A percentile compares a stretch with the other conserved stretches of the same genome.
phyloP scores from a whole-genome alignment of 2,329 filamentous ascomycete species.

The Xylaria arbuscula region DNA sequence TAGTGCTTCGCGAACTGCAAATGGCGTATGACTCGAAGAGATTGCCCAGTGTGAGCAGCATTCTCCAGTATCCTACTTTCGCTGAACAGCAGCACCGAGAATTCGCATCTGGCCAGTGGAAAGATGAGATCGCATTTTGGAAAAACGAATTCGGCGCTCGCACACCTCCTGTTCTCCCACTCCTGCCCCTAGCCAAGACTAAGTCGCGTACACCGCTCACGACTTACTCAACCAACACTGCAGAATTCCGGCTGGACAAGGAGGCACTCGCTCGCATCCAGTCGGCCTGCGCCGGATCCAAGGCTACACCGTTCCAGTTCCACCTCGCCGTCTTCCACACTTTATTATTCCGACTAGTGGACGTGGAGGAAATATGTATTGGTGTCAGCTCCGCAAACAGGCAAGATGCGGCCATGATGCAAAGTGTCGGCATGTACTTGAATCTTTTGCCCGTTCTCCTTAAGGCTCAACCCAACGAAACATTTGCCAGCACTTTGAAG shows the following conservation, averaged over 20 bases:
- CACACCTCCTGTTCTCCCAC: conserved; percentile 5
- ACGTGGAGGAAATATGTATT: conserved; percentile 53
- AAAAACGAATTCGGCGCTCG: not conserved
- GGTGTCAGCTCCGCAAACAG: conserved; percentile 57
- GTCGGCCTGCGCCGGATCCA: conserved; percentile 34
- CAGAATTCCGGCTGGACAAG: conserved; percentile 8
- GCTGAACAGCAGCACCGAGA: conserved; percentile 6
- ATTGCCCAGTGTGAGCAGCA: not conserved
- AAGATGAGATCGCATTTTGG: conserved; percentile 13
- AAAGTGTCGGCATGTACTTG: conserved; percentile 59
- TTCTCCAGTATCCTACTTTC: conserved; percentile 33
- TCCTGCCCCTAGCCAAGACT: not conserved
- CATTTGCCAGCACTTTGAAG: conserved; percentile 20
- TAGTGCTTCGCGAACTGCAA: conserved; percentile 33
- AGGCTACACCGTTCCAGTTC: conserved; percentile 57
- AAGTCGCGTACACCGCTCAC: not conserved
- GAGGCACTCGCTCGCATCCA: conserved; percentile 23
- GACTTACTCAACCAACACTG: conserved; percentile 23
- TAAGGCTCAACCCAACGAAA: conserved; percentile 31
- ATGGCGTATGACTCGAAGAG: conserved; percentile 32
- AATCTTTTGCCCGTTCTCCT: conserved; percentile 62
- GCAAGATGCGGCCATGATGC: conserved; percentile 45
- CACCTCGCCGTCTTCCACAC: conserved; percentile 53
- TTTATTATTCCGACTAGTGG: conserved; percentile 49
- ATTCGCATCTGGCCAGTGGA: not conserved